Conservation (phyloP, 495 filamentous ascomycete species). For the Talaromyces thailandensis region DNA sequence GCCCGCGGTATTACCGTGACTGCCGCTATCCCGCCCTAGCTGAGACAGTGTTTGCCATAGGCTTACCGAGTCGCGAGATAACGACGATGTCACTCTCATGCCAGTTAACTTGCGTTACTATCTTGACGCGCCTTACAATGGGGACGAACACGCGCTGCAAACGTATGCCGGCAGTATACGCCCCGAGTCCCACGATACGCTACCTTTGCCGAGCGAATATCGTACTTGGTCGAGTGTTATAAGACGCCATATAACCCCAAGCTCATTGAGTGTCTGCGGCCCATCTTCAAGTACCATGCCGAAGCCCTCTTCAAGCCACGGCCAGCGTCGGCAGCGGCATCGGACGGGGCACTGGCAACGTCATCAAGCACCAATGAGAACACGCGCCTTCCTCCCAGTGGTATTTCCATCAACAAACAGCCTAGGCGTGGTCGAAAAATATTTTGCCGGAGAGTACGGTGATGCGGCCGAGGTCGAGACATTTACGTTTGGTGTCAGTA, state of each 20-base stretch:
- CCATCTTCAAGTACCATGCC: slow-evolving; percentile 8
- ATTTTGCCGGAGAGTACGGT: slow-evolving; percentile 7
- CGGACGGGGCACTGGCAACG: background rate
- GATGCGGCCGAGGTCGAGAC: slow-evolving; percentile 6
- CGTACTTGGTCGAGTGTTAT: slow-evolving; percentile 1
- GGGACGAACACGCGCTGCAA: slow-evolving; percentile 8
- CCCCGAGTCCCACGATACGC: slow-evolving; percentile 5
- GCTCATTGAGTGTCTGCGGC: slow-evolving; percentile 5
- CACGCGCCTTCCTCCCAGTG: background rate
- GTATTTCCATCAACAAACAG: background rate
- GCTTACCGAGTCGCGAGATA: background rate
- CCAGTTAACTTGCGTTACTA: slow-evolving; percentile 12
- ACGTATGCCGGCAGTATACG: slow-evolving; percentile 10
- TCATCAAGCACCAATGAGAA: background rate
- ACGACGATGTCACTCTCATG: slow-evolving; percentile 9
- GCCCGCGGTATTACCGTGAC: slow-evolving; percentile 10
- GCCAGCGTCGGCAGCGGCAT: slow-evolving; percentile 6
- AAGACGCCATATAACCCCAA: slow-evolving; percentile 8
- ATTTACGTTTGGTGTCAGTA: slow-evolving; percentile 13
- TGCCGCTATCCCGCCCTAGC: slow-evolving; percentile 12
- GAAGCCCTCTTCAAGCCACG: slow-evolving; percentile 8
- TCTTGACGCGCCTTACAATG: slow-evolving; percentile 8
- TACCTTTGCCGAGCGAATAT: slow-evolving; percentile 7
- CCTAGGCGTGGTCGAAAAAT: background rate
- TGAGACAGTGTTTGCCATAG: slow-evolving; percentile 7